phyloP scores from a whole-genome alignment of 306 rosid species.

The Lagenaria siceraria region DNA sequence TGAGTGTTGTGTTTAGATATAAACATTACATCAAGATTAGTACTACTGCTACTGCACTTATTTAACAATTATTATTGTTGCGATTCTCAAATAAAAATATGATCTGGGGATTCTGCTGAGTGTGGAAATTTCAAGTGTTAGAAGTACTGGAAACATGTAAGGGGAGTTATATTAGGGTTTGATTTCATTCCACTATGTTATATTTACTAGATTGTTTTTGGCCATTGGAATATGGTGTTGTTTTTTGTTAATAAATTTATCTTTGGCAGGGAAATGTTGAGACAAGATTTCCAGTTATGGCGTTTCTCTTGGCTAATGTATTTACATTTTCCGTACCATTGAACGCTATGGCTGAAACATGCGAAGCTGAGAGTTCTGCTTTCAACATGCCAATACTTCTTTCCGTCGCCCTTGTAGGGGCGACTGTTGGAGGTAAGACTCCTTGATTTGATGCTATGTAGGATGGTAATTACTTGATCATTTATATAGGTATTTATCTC shows the following conservation, averaged over 20 bases:
- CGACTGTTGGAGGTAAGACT: slow-evolving; percentile 88
- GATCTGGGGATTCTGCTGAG: background rate
- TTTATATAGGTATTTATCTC: background rate
- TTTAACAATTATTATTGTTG: background rate
- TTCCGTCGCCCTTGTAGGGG: slow-evolving; percentile 85
- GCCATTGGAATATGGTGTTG: background rate
- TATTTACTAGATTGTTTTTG: slow-evolving; percentile 1
- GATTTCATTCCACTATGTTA: background rate
- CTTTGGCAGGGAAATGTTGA: slow-evolving; percentile 34
- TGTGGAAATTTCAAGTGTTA: background rate
- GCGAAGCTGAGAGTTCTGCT: slow-evolving; percentile 50
- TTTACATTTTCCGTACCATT: slow-evolving; percentile 55
- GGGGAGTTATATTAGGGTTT: background rate
- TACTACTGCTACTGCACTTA: background rate
- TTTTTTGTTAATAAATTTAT: slow-evolving; percentile 1
- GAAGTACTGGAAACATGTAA: background rate
- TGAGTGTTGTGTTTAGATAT: background rate
- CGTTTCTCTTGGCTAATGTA: slow-evolving; percentile 37
- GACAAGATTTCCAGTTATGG: slow-evolving; percentile 29
- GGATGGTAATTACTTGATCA: background rate
- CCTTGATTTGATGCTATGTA: slow-evolving; percentile 12
- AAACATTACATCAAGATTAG: background rate
- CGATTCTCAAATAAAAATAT: background rate
- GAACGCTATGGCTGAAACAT: slow-evolving; percentile 78
- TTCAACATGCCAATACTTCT: slow-evolving; percentile 82